These are phyloP conservation scores for Fraxinus dipetala DNA, from an alignment of 305 asterid species.

Conservation along the genomic window DNA sequence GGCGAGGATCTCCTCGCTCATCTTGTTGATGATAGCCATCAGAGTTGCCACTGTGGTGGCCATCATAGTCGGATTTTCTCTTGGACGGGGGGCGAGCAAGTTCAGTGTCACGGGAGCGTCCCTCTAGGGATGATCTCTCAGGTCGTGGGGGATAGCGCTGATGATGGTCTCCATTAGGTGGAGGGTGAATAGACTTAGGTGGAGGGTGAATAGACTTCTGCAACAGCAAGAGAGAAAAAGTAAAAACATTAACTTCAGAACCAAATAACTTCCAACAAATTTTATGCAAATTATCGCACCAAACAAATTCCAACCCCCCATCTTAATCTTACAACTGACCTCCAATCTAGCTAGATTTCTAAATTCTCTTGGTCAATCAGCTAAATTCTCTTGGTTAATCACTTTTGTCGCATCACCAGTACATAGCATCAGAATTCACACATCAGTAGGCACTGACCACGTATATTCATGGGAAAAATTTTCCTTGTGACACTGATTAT, in stretches of 20 bases:
- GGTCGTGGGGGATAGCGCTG: conserved; percentile 35
- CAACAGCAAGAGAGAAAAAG: conserved; percentile 6
- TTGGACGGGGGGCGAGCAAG: conserved; percentile 58
- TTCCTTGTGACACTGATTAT: not conserved
- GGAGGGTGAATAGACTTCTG: conserved; percentile 43
- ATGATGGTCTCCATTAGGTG: conserved; percentile 37
- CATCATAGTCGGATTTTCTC: conserved; percentile 48
- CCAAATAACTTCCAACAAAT: not conserved
- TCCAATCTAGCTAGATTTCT: not conserved
- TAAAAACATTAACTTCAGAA: not conserved
- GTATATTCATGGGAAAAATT: not conserved
- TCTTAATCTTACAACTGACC: not conserved
- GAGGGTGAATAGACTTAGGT: conserved; percentile 33
- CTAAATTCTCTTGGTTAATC: not conserved
- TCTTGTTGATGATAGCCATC: conserved; percentile 29
- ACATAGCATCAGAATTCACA: not conserved
- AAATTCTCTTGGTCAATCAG: not conserved
- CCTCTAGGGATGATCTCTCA: conserved; percentile 52
- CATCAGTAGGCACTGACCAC: not conserved
- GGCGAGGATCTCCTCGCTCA: not conserved
- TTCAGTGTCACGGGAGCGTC: conserved; percentile 55
- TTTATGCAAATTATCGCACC: not conserved
- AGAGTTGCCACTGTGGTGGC: conserved; percentile 22
- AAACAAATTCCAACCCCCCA: not conserved
- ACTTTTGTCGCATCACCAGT: not conserved